Conservation (phyloP, 805 yeast genomes). For the Scheffersomyces ergatensis region DNA sequence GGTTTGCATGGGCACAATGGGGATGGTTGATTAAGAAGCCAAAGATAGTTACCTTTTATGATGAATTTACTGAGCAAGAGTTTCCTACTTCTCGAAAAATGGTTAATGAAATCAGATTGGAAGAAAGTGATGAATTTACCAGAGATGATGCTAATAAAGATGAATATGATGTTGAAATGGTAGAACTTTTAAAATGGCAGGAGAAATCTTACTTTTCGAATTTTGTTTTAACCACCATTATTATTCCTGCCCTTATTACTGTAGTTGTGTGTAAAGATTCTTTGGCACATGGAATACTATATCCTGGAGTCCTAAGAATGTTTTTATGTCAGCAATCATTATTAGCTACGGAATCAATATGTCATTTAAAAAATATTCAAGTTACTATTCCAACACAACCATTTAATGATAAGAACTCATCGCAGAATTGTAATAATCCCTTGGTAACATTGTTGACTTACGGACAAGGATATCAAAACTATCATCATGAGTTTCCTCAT, state of each 20-base stretch:
- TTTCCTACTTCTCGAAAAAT: constrained; percentile 18
- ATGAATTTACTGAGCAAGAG: constrained; percentile 35
- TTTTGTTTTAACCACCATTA: constrained; percentile 26
- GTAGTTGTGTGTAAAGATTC: constrained; percentile 27
- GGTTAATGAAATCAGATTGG: constrained; percentile 10
- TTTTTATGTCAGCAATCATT: constrained; percentile 76
- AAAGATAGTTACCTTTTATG: constrained; percentile 27
- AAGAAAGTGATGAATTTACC: constrained; percentile 24
- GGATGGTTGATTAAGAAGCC: constrained; percentile 83
- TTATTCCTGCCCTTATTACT: constrained; percentile 28
- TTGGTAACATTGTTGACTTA: constrained; percentile 64
- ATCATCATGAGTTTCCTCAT: constrained; percentile 93
- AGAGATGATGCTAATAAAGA: constrained; percentile 6
- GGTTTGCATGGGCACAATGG: constrained; percentile 77
- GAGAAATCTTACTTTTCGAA: constrained; percentile 21
- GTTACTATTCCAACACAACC: constrained; percentile 60
- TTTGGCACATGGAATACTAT: constrained; percentile 42
- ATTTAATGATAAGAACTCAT: constrained; percentile 56
- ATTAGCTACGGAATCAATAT: constrained; percentile 75
- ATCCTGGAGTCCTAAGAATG: constrained; percentile 74
- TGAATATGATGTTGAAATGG: constrained; percentile 15
- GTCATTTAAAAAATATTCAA: constrained; percentile 65
- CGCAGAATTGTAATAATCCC: constrained; percentile 62
- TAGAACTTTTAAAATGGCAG: constrained; percentile 34
- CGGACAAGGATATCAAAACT: constrained; percentile 92